These are phyloP conservation scores for Boletus reticuloceps DNA, from an alignment of 768 basidiomycete species.

Conservation along the genomic window DNA sequence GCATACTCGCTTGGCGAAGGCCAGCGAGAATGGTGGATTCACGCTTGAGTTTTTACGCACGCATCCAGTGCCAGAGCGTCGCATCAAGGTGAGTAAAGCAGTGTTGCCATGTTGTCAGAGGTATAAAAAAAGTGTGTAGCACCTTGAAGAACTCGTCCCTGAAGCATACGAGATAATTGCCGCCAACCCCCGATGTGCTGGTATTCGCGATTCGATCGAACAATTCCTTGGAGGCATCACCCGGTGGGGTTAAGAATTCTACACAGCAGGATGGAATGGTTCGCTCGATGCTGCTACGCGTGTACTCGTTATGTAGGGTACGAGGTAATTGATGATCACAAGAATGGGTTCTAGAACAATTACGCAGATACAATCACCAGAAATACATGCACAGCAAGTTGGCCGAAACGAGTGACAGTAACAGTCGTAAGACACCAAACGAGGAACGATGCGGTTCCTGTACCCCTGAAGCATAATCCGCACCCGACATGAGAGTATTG, in stretches of 20 bases:
- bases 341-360: too few relatives aligned
- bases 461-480: slow-evolving; percentile 5
- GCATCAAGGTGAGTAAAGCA: slow-evolving; percentile 58
- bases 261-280: background rate
- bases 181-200: slow-evolving; percentile 54
- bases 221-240: slow-evolving; percentile 18
- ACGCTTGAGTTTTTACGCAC: slow-evolving; percentile 68
- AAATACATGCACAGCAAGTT: slow-evolving; percentile 1
- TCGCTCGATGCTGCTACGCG: background rate
- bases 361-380: too few relatives aligned
- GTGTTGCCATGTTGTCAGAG: background rate
- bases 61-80: slow-evolving; percentile 72
- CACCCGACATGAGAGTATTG: background rate
- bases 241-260: slow-evolving; percentile 12
- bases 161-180: slow-evolving; percentile 56
- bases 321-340: background rate
- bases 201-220: slow-evolving; percentile 33
- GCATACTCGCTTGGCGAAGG: slow-evolving; percentile 61
- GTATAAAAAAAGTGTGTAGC: slow-evolving; percentile 29
- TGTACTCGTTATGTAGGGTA: background rate
- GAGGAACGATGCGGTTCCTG: background rate
- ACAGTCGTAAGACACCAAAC: background rate
- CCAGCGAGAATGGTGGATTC: slow-evolving; percentile 43
- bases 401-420: slow-evolving; percentile 8
- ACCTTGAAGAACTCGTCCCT: slow-evolving; percentile 52